Evolutionary conservation across 2,329 filamentous ascomycete species (phyloP).

Genomic region (Phaeosphaeriaceae sp.): DNA sequence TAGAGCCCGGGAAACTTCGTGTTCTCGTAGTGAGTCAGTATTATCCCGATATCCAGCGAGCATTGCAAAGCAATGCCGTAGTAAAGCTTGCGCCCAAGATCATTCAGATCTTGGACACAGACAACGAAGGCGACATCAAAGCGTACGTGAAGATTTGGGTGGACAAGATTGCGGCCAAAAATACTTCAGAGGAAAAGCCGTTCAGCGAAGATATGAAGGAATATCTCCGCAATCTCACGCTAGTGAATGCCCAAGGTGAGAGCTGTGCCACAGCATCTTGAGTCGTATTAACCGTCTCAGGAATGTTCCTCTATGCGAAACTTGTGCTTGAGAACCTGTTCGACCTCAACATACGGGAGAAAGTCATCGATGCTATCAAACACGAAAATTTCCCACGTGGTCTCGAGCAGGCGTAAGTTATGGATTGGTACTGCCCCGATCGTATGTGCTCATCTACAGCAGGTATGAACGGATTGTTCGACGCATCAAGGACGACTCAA

Average conservation of each 20-base stretch:
- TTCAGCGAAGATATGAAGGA: constrained; percentile 26
- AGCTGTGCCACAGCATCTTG: background rate
- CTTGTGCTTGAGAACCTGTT: constrained; percentile 30
- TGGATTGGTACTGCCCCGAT: too few relatives aligned
- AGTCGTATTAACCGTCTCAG: constrained; percentile 8
- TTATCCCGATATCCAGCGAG: constrained; percentile 25
- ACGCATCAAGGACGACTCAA: constrained; percentile 22
- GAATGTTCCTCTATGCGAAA: constrained; percentile 39
- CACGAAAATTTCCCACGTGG: constrained; percentile 22
- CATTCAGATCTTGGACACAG: constrained; percentile 16
- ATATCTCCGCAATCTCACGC: constrained; percentile 27
- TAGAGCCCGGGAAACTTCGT: constrained; percentile 27
- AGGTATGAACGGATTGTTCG: constrained; percentile 36
- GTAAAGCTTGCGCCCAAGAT: constrained; percentile 16
- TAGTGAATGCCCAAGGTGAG: constrained; percentile 29
- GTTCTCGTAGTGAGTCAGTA: constrained; percentile 37
- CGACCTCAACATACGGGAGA: constrained; percentile 17
- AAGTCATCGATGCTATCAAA: constrained; percentile 22
- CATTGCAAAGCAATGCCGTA: constrained; percentile 8
- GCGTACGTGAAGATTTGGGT: constrained; percentile 22
- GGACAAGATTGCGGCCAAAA: constrained; percentile 18
- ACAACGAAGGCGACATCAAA: constrained; percentile 28
- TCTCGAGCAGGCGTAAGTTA: constrained; percentile 30
- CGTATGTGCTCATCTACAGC: background rate
- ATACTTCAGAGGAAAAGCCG: constrained; percentile 3